Evolutionary conservation across 1,284 basidiomycete genomes (phyloP), one percentile per base, ranked within the genome.

Genomic region (Tilletia horrida): DNA sequence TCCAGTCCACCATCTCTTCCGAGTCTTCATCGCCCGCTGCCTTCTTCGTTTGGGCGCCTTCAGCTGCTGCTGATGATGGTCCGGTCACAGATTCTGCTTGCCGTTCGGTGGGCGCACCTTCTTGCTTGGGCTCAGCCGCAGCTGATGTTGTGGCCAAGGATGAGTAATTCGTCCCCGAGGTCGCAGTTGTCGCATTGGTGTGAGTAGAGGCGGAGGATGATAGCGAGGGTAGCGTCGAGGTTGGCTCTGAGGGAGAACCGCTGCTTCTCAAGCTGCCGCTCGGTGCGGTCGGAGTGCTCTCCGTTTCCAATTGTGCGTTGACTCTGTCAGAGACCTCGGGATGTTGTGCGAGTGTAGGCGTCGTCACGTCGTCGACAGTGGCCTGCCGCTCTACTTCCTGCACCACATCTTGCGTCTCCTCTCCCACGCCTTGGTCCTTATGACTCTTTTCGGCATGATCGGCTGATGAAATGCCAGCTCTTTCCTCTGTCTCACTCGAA

Each of bases 1-100:
- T 90, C 96, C 84, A 85, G 71, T 85, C 84, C 43, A 81, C 75
- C n/a, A 57, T 55, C 21, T 74, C 72, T 16, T 76, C 73, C 35
- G 35, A 40, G 6, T 45, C 65, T 0, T 67, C 50, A 7, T 48
- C 47, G 4, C 67, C 9, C 42, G 73, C 75, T 6, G 35, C 35
- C 35, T 40, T 4, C 35, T 40, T 11, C 11, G 35, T 11, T 4
- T 40, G 6, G 4, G 6, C 35, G 35, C 35, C 35, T 11, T 40
- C 35, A 11, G 11, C 35, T 4, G 35, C 35, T 40, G 35, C 35
- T 40, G 35, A 40, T 40, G 35, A 40, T 40, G 35, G 35, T 40
- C 11, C 35, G 35, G n/a, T n/a, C n/a, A n/a, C n/a, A n/a, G n/a
- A n/a, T n/a, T n/a, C n/a, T n/a, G 35, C 35, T 11, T 40, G 35